These are phyloP conservation scores for Sarocladium kiliense DNA, from an alignment of 2,329 filamentous ascomycete species.

Conservation along the genomic window DNA sequence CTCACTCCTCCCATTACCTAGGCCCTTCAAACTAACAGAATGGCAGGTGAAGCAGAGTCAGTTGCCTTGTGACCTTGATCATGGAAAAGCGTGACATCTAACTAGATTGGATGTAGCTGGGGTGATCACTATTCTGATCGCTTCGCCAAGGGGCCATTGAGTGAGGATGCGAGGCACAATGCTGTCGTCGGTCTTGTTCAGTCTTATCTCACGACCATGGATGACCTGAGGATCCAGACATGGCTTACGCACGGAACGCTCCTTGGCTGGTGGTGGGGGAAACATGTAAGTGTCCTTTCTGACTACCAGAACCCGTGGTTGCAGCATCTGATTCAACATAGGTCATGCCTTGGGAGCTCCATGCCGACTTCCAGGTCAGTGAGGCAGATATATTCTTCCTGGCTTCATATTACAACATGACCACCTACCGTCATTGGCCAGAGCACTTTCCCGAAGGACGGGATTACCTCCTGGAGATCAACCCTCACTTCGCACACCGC, in stretches of 20 bases:
- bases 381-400: slow-evolving; percentile 61
- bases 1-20: too few relatives aligned
- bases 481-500: slow-evolving; percentile 35
- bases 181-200: slow-evolving; percentile 63
- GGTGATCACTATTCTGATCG: slow-evolving; percentile 30
- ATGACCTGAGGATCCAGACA: slow-evolving; percentile 63
- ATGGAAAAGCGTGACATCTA: background rate
- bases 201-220: slow-evolving; percentile 66
- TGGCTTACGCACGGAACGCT: slow-evolving; percentile 85
- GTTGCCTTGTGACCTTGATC: background rate
- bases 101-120: background rate
- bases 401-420: slow-evolving; percentile 61
- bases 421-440: slow-evolving; percentile 38
- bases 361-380: slow-evolving; percentile 70
- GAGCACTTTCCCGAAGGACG: slow-evolving; percentile 31
- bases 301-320: too few relatives aligned
- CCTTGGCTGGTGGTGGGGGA: slow-evolving; percentile 84
- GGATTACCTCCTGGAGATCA: slow-evolving; percentile 44
- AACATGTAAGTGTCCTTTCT: slow-evolving; percentile 35
- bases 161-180: slow-evolving; percentile 52
- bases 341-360: slow-evolving; percentile 73
- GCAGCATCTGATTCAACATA: slow-evolving; percentile 25
- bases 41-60: background rate
- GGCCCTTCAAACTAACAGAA: background rate
- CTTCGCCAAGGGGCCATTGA: slow-evolving; percentile 34